phyloP scores from a whole-genome alignment of 495 filamentous ascomycete species.

The Cercophora samala region DNA sequence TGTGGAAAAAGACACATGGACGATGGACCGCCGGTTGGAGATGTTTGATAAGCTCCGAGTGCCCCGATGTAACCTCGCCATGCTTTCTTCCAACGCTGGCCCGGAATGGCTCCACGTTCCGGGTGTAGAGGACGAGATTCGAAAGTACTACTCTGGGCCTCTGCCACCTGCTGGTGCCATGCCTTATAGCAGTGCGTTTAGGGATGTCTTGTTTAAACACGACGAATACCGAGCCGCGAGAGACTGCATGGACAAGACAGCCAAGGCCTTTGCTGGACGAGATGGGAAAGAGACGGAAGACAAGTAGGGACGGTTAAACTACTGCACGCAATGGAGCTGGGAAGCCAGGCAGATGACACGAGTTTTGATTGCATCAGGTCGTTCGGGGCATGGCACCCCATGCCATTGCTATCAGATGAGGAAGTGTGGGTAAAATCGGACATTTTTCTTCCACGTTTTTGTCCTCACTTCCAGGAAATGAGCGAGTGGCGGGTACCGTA shows the following conservation, averaged over 20 bases:
- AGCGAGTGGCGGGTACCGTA: neutral
- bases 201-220: conserved; percentile 32
- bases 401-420: neutral
- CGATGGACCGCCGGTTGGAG: conserved; percentile 16
- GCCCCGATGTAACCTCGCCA: conserved; percentile 33
- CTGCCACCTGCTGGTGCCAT: conserved; percentile 21
- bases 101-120: conserved; percentile 24
- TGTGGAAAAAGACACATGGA: conserved; percentile 6
- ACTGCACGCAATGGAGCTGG: neutral
- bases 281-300: neutral
- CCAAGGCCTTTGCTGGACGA: neutral
- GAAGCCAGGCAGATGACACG: neutral
- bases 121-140: conserved; percentile 30
- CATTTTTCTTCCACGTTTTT: neutral
- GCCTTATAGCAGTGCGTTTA: conserved; percentile 26
- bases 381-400: neutral
- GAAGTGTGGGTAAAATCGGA: neutral
- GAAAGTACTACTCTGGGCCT: conserved; percentile 30
- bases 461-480: neutral
- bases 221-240: conserved; percentile 26
- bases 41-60: conserved; percentile 31
- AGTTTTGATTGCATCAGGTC: neutral
- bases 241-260: conserved; percentile 15
- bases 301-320: neutral
- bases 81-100: conserved; percentile 33